Evolutionary conservation across 495 filamentous ascomycete genomes (phyloP).

Genomic region (Aspergillus steynii): DNA sequence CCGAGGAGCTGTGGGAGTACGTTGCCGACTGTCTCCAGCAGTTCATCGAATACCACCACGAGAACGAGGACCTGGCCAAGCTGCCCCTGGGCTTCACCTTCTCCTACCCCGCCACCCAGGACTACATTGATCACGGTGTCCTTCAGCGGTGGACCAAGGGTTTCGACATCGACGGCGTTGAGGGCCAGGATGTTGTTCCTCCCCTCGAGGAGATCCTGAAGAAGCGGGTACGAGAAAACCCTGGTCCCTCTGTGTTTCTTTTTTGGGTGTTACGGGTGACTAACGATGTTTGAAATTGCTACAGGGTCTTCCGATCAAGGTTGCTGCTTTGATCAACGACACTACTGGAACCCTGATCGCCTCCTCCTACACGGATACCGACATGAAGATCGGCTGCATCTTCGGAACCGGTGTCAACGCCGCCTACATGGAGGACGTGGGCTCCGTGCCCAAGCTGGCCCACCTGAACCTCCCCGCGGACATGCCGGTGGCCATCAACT

Average conservation of each 20-base stretch:
- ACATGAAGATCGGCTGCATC: conserved; percentile 94
- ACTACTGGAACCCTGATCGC: conserved; percentile 99
- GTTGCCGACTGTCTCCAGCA: conserved; percentile 96
- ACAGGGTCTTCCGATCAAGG: conserved; percentile 86
- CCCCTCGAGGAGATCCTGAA: conserved; percentile 83
- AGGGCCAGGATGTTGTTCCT: conserved; percentile 92
- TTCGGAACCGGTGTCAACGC: conserved; percentile 99
- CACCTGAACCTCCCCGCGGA: conserved; percentile 90
- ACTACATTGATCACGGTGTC: conserved; percentile 94
- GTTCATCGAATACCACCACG: conserved; percentile 91
- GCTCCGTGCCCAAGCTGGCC: conserved; percentile 89
- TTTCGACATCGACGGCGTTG: conserved; percentile 95
- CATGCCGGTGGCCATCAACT: conserved; percentile 96
- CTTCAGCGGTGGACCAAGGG: conserved; percentile 99
- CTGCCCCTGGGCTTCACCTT: conserved; percentile 96
- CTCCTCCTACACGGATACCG: conserved; percentile 88
- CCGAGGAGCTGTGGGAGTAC: conserved; percentile 96
- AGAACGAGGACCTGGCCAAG: conserved; percentile 57
- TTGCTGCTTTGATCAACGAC: conserved; percentile 93
- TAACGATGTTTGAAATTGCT: neutral
- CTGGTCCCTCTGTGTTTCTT: neutral
- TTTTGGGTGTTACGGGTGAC: neutral
- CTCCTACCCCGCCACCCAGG: conserved; percentile 94
- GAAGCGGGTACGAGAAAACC: conserved; percentile 59
- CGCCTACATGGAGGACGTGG: conserved; percentile 93